phyloP scores from a whole-genome alignment of 495 filamentous ascomycete species.

The Xylaria venustula region DNA sequence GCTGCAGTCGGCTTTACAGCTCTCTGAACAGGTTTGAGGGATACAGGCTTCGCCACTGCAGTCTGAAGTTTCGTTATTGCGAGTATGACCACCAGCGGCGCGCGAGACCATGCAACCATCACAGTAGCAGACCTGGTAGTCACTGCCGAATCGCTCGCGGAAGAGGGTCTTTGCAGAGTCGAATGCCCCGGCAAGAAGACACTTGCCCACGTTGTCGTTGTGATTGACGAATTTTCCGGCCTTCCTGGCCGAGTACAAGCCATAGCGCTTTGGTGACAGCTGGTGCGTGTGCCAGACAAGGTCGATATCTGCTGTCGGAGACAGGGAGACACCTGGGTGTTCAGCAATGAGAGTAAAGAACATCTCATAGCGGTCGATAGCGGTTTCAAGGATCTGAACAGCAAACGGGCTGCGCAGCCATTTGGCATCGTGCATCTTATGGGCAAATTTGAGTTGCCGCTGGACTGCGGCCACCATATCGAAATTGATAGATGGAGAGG shows the following conservation, averaged over 20 bases:
- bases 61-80: background rate
- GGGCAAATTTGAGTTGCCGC: conserved; percentile 63
- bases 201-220: conserved; percentile 65
- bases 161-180: background rate
- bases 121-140: background rate
- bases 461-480: conserved; percentile 42
- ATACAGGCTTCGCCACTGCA: background rate
- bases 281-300: conserved; percentile 62
- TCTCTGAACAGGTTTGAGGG: background rate
- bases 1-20: conserved; percentile 4
- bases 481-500: conserved; percentile 4
- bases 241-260: conserved; percentile 39
- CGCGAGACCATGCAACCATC: background rate
- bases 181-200: conserved; percentile 53
- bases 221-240: conserved; percentile 59
- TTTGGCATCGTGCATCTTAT: conserved; percentile 65
- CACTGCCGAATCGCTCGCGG: background rate
- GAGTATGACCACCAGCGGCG: background rate
- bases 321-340: conserved; percentile 50
- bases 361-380: conserved; percentile 57
- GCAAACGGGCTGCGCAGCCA: conserved; percentile 59
- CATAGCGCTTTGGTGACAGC: conserved; percentile 57
- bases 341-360: conserved; percentile 59
- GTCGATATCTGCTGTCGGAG: conserved; percentile 72
- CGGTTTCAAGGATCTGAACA: conserved; percentile 52